phyloP scores from a whole-genome alignment of 805 yeast species.

The Pichia cephalocereana region DNA sequence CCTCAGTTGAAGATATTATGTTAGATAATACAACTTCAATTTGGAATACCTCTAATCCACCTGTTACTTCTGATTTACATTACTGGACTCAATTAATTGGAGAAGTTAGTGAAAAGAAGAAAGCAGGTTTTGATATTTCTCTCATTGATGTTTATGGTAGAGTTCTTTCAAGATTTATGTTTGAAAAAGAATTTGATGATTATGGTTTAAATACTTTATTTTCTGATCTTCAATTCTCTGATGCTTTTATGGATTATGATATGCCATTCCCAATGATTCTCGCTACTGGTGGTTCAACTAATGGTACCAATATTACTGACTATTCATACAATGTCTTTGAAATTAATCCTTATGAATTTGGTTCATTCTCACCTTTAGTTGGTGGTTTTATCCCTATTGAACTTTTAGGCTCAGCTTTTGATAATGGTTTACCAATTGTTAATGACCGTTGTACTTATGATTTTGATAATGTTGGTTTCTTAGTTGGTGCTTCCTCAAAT shows the following conservation, averaged over 20 bases:
- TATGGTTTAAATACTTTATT: slow-evolving; percentile 46
- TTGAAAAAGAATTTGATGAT: slow-evolving; percentile 47
- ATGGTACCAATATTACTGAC: slow-evolving; percentile 37
- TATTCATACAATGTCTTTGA: slow-evolving; percentile 53
- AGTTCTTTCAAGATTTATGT: slow-evolving; percentile 55
- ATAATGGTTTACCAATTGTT: slow-evolving; percentile 44
- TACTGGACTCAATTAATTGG: slow-evolving; percentile 38
- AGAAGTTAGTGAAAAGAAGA: slow-evolving; percentile 39
- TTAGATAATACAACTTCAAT: slow-evolving; percentile 27
- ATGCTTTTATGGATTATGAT: slow-evolving; percentile 44
- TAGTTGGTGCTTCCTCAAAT: slow-evolving; percentile 71
- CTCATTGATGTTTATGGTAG: slow-evolving; percentile 70
- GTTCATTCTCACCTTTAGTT: slow-evolving; percentile 74
- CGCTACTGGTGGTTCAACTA: slow-evolving; percentile 45
- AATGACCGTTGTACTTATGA: slow-evolving; percentile 45
- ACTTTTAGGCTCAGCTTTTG: slow-evolving; percentile 56
- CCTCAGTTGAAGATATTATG: slow-evolving; percentile 49
- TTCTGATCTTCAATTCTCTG: slow-evolving; percentile 46
- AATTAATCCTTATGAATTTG: slow-evolving; percentile 60
- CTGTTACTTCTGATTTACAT: slow-evolving; percentile 44
- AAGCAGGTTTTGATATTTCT: slow-evolving; percentile 54
- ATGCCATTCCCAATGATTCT: slow-evolving; percentile 66
- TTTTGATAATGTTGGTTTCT: slow-evolving; percentile 69
- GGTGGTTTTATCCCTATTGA: slow-evolving; percentile 53
- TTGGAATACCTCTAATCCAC: slow-evolving; percentile 58